These are phyloP conservation scores for Omphalea diandra DNA, from an alignment of 441 rosid species.

Conservation along the genomic window DNA sequence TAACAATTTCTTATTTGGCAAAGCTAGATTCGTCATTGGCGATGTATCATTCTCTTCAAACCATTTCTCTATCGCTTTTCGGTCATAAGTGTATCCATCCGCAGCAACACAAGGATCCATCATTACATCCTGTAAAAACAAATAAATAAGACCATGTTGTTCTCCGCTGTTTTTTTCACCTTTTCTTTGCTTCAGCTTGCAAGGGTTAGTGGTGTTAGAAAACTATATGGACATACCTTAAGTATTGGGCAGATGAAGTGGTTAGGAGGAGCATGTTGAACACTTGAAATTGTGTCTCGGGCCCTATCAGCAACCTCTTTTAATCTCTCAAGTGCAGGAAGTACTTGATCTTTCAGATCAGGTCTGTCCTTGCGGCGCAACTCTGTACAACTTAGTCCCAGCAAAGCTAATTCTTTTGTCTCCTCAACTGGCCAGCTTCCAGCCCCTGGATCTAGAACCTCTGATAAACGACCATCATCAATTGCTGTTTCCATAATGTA, in stretches of 20 bases:
- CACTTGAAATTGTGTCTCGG: constrained; percentile 26
- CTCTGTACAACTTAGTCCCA: constrained; percentile 80
- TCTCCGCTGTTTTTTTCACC: background rate
- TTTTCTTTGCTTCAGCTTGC: background rate
- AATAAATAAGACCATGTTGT: constrained; percentile 6
- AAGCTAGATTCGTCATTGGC: constrained; percentile 63
- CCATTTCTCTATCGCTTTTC: constrained; percentile 72
- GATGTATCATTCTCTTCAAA: constrained; percentile 56
- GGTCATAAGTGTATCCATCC: constrained; percentile 90
- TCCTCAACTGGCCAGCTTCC: constrained; percentile 80
- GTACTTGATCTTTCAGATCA: constrained; percentile 60
- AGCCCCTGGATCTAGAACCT: constrained; percentile 65
- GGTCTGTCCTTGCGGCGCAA: constrained; percentile 81
- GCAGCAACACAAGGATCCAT: constrained; percentile 87
- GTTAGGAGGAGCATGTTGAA: constrained; percentile 42
- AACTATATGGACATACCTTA: constrained; percentile 41
- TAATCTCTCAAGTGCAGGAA: constrained; percentile 73
- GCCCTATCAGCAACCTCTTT: constrained; percentile 48
- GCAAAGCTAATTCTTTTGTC: constrained; percentile 62
- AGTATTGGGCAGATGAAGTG: constrained; percentile 85
- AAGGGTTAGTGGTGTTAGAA: no score
- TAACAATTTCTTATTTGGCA: constrained; percentile 57
- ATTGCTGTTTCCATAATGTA: constrained; percentile 69
- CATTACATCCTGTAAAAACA: constrained; percentile 65
- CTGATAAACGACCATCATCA: constrained; percentile 38